Evolutionary conservation across 208 protist species (phyloP), one percentile per base, ranked within the genome.

Genomic region (Trypanosoma cruzi): DNA sequence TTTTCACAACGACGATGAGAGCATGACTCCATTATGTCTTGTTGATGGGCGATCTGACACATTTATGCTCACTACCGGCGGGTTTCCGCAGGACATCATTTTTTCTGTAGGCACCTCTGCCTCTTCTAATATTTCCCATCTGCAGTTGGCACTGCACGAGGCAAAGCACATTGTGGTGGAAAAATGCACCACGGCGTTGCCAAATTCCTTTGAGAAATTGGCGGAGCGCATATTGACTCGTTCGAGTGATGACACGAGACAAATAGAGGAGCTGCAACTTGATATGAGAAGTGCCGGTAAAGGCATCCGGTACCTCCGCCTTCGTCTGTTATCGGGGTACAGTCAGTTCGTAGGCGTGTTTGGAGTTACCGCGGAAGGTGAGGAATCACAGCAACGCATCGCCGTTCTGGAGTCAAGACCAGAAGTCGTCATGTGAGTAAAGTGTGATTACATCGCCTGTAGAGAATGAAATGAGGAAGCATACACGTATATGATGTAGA

Each of bases 331-430:
- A 3, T 93, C 87, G 22, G 90, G 87, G 11, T 96, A 92, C 79
- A 82, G 66, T 55, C 81, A 96, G 36, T 96, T 96, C 65, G 90
- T 92, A 7, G 90, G 81, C 10, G 71, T 96, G 16, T 85, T 84
- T 71, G 70, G 72, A 44, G 66, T 93, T 2, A 85, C 87, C 3
- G 86, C 68, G 44, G 77, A 81, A 53, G 90, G 90, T 0, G 90
- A 93, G 79, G 89, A 95, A 57, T 92, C 89, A 16, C 80, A 87
- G 81, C 89, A 95, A 77, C 84, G 85, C n/a, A 78, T 95, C 24
- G 89, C 86, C 6, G 79, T 95, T 8, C 40, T 95, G 42, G 85
- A 95, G 64, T 90, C 81, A 54, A 81, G 80, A 31, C 82, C 86
- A 3, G 89, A 95, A 62, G 81, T 95, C 44, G 79, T 82, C n/a